Evolutionary conservation across 768 basidiomycete genomes (phyloP).

Genomic region (Auriscalpium vulgare): DNA sequence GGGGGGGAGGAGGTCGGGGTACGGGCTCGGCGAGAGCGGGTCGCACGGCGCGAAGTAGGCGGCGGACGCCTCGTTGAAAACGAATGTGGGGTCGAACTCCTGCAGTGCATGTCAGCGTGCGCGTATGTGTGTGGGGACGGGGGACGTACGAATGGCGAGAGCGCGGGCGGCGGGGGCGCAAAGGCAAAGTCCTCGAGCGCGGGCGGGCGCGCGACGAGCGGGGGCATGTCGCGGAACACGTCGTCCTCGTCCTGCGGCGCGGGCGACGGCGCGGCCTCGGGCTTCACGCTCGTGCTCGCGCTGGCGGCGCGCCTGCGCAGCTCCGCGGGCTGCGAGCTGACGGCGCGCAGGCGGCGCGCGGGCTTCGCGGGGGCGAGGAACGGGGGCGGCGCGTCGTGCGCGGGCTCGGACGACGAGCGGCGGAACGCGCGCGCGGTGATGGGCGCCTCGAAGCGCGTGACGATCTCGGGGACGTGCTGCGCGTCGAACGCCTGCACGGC

Average conservation of each 20-base stretch:
- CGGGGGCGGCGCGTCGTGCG: slow-evolving; percentile 28
- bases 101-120: neutral
- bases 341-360: slow-evolving; percentile 10
- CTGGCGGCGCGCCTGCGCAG: neutral
- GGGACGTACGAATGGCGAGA: slow-evolving; percentile 15
- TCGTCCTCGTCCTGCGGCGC: neutral
- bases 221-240: neutral
- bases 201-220: neutral
- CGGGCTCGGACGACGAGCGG: slow-evolving; percentile 50
- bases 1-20: slow-evolving; percentile 1
- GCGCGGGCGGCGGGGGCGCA: neutral
- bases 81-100: slow-evolving; percentile 14
- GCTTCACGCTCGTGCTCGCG: neutral
- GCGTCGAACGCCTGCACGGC: slow-evolving; percentile 35
- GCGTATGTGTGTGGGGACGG: no score
- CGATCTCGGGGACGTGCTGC: slow-evolving; percentile 46
- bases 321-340: slow-evolving; percentile 12
- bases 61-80: slow-evolving; percentile 11
- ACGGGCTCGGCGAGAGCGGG: slow-evolving; percentile 8
- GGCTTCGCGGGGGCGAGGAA: slow-evolving; percentile 6
- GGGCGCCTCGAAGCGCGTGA: slow-evolving; percentile 67
- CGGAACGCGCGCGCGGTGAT: slow-evolving; percentile 65
- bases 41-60: slow-evolving; percentile 13
- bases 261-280: neutral
- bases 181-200: neutral